Evolutionary conservation across 208 protist genomes (phyloP), one percentile per base, ranked within the genome.

Genomic region (Leishmania braziliensis): DNA sequence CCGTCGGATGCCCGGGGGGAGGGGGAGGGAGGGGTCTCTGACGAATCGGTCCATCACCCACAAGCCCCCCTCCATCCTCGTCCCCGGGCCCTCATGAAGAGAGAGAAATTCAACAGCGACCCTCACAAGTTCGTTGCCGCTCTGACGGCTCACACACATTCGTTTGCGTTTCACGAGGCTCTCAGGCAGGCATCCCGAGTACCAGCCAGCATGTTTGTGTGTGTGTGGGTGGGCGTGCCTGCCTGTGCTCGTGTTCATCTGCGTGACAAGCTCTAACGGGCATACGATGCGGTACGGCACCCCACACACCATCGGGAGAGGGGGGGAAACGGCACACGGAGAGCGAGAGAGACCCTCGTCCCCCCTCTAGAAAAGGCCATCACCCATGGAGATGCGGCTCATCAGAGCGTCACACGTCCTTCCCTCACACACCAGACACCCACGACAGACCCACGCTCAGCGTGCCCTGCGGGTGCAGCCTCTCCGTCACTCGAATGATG

Each of bases 401-500:
- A 72, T 72, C 68, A 20, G 43, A 48, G 23, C 68, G 3, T 23
- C 20, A 48, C 68, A 72, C 33, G 1, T 39, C 36, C 36, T 39
- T 39, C 36, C 36, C 36, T 39, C 36, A 91, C 23, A 75, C 78
- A 20, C 83, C 88, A 10, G 72, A 75, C 23, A 96, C 88, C 95
- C 95, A 97, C 43, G 92, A 96, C 9, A 97, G 53, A 2, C 93
- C 93, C 10, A 97, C 68, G 48, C 70, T 87, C 26, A 97, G 84
- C 26, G 87, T 90, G 26, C 95, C 93, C 66, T 92, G 90, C 33
- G 91, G 93, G 81, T 95, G 93, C 70, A 97, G 79, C 23, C 74
- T 68, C 74, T 93, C 87, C 14, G 90, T 93, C 8, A 58, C 79
- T 4, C 74, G 86, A 62, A 97, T 90, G 51, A 84, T 83, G 10